Base-by-base conservation (phyloP, 805 yeast genomes). In the Metschnikowia lunata region DNA sequence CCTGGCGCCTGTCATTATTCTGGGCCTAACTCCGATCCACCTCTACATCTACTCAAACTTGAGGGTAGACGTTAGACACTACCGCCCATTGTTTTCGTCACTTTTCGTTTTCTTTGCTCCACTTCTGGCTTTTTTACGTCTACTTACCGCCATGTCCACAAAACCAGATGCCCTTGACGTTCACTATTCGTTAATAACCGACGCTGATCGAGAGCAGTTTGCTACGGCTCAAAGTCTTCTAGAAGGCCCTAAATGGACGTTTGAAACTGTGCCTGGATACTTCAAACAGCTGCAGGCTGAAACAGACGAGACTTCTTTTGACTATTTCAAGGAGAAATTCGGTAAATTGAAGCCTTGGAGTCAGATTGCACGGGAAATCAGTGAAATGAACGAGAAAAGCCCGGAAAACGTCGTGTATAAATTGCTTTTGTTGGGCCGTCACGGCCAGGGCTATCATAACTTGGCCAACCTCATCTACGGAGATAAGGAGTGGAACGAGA, bases 401-500 rank as follows among this genome's bases (percentile, higher is more conserved):
- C 51, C 46, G 6, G 51, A 45, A 2, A 56, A 64, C 42, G 66
- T 54, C n/a, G 43, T 47, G 7, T 77, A 75, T 58, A 77, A 76
- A 55, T 52, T 77, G 9, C 57, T 77, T 33, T 69, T 69, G 46
- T 61, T 75, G 30, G 79, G 76, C 6, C 66, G 82, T 40, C 82
- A 77, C 48, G 81, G 80, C 5, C 78, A 77, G 49, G 82, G 81
- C 1, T 75, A 53, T 54, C 82, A 77, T 53, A 77, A 77, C 52
- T 55, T 64, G 43, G 78, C 76, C 26, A 73, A 74, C 51, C 40
- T 62, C 13, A 63, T 61, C 40, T 76, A 76, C 52, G 81, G 80
- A 12, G 64, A 68, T 30, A 57, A 63, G 30, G 68, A 53, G 11
- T 75, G 79, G 79, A 68, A 74, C 45, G 64, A 63, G 36, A 56